Conservation (phyloP, 176 grass and related monocot genomes). For the Paspalum vaginatum region DNA sequence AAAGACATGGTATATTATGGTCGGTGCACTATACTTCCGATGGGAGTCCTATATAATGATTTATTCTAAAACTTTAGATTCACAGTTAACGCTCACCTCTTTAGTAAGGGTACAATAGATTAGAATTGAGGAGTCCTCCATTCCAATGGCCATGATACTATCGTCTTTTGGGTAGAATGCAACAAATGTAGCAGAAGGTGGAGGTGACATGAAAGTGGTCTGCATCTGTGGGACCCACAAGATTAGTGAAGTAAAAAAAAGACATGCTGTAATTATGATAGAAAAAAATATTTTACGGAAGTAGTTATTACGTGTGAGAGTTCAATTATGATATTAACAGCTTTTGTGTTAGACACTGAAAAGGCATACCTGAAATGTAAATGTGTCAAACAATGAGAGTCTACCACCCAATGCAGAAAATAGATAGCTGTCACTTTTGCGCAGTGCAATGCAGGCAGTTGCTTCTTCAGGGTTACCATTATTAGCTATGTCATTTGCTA, state of each 20-base stretch:
- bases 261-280: not conserved
- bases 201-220: slow-evolving; percentile 58
- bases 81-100: slow-evolving; percentile 8
- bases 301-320: not conserved
- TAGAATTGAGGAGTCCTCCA: slow-evolving; percentile 62
- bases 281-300: not conserved
- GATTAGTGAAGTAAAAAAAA: not conserved
- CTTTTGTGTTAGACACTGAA: not conserved
- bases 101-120: slow-evolving; percentile 57
- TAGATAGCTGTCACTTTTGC: slow-evolving; percentile 47
- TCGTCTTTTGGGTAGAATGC: slow-evolving; percentile 58
- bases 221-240: slow-evolving; percentile 30
- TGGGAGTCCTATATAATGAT: not conserved
- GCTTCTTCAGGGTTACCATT: slow-evolving; percentile 64
- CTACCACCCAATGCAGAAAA: slow-evolving; percentile 94
- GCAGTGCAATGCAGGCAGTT: slow-evolving; percentile 74
- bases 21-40: not conserved
- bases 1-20: not conserved
- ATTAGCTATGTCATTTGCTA: slow-evolving; percentile 77
- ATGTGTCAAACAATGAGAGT: slow-evolving; percentile 36
- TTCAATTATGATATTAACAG: not conserved
- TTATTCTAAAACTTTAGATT: not conserved
- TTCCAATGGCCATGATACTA: slow-evolving; percentile 59
- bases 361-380: slow-evolving; percentile 64
- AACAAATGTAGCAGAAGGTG: slow-evolving; percentile 58